Conservation (phyloP, 2,329 filamentous ascomycete species). For the Epichloe elymi region DNA sequence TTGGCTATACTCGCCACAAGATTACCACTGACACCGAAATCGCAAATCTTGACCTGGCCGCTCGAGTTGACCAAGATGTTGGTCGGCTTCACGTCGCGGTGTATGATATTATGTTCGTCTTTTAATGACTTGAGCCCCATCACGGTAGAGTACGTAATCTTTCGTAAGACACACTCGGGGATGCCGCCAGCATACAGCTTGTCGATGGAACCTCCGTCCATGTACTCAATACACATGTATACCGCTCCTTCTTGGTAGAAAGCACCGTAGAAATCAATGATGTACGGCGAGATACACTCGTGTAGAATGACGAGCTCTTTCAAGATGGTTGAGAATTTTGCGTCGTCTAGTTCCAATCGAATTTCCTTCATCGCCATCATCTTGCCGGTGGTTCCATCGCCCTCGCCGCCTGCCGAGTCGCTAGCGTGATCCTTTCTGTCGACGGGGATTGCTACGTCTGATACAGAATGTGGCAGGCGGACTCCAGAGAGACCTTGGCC, state of each 20-base stretch:
- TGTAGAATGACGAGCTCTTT: slow-evolving; percentile 96
- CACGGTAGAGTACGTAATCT: slow-evolving; percentile 80
- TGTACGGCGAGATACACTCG: slow-evolving; percentile 87
- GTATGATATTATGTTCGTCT: slow-evolving; percentile 98
- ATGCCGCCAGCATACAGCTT: slow-evolving; percentile 87
- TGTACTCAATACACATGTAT: slow-evolving; percentile 98
- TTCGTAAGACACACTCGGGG: slow-evolving; percentile 74
- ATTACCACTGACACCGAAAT: slow-evolving; percentile 95
- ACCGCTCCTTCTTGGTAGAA: slow-evolving; percentile 99
- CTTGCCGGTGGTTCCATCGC: slow-evolving; percentile 47
- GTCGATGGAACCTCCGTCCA: slow-evolving; percentile 97
- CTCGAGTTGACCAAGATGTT: slow-evolving; percentile 86
- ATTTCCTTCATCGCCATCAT: slow-evolving; percentile 99
- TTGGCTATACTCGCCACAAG: slow-evolving; percentile 94
- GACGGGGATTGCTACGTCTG: slow-evolving; percentile 20
- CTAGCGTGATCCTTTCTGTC: slow-evolving; percentile 16
- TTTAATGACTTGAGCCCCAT: slow-evolving; percentile 89
- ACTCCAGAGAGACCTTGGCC: slow-evolving; percentile 42
- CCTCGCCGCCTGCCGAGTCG: slow-evolving; percentile 21
- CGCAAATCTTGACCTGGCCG: slow-evolving; percentile 94
- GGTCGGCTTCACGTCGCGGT: slow-evolving; percentile 97
- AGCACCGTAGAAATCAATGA: slow-evolving; percentile 96
- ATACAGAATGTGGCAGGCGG: slow-evolving; percentile 23
- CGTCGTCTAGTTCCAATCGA: slow-evolving; percentile 84
- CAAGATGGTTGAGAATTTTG: slow-evolving; percentile 92